Conservation (phyloP, 129 eudicot genomes). For the Calendula officinalis region DNA sequence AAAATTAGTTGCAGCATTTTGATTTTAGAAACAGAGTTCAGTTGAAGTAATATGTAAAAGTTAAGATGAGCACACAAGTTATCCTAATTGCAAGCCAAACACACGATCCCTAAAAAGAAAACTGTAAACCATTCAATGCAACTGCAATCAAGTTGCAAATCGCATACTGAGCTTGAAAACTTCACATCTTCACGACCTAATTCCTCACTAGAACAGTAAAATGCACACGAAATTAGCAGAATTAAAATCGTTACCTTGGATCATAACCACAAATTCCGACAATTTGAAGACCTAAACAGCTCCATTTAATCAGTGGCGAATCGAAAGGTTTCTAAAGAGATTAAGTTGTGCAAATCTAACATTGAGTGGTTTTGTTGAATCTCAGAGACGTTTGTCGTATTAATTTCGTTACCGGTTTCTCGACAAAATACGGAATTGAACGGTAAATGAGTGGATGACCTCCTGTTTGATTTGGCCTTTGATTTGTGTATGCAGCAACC, state of each 20-base stretch:
- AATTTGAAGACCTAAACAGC: constrained; percentile 9
- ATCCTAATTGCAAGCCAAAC: constrained; percentile 15
- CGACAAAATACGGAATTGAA: constrained; percentile 15
- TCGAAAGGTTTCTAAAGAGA: constrained; percentile 3
- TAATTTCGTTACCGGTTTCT: constrained; percentile 12
- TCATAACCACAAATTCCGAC: not conserved
- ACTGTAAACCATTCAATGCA: not conserved
- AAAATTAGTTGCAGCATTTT: not conserved
- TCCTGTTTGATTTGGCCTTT: constrained; percentile 35
- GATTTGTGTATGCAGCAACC: constrained; percentile 31
- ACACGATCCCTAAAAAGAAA: constrained; percentile 7
- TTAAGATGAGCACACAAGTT: constrained; percentile 8
- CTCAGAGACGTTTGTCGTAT: constrained; percentile 15
- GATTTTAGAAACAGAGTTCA: constrained; percentile 7
- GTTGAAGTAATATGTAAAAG: constrained; percentile 1
- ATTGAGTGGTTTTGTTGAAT: constrained; percentile 8
- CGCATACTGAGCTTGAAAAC: constrained; percentile 5
- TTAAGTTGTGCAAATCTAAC: constrained; percentile 10
- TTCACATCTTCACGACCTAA: constrained; percentile 3
- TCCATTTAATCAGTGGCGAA: not conserved
- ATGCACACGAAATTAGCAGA: not conserved
- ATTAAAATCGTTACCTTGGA: constrained; percentile 17
- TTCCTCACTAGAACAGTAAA: not conserved
- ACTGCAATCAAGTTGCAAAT: constrained; percentile 4
- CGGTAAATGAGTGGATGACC: constrained; percentile 22